Base-by-base conservation (phyloP, 257 asterid species). In the Nicotiana sylvestris region DNA sequence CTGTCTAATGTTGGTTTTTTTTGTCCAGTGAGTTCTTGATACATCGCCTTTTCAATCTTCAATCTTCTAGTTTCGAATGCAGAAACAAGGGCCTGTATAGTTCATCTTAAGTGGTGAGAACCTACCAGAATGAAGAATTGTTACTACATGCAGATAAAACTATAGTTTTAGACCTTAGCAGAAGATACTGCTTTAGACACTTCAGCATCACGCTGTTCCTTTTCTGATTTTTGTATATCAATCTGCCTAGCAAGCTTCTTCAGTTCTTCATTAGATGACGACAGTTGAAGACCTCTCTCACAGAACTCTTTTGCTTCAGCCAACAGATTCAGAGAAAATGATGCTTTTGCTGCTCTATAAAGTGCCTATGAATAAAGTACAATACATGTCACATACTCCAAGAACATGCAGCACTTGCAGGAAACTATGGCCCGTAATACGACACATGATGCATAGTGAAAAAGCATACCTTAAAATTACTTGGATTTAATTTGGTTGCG, bases 271-370 rank as follows among this genome's bases (percentile, higher is more conserved):
- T 89, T 96, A 69, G 89, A 96, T 9, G 95, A 93, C 68, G 95
- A 93, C 80, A 77, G 90, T 84, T 91, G 88, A 76, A 93, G 97
- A 70, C 97, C 98, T 84, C 88, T 91, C 32, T 84, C 88, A 79
- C 97, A 91, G 83, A 88, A 92, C 18, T 87, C 86, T 81, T 90
- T 89, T 17, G 98, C 98, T 87, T 91, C 97, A 85, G 85, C 92
- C 88, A 96, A 86, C 80, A 93, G 84, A 86, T 91, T 89, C 83
- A 96, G 91, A 5, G 91, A 91, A 69, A 93, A 27, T 27, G 96
- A 89, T 85, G 98, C 97, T 90, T 92, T 93, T 66, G 88, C 97
- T 9, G 98, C 98, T 86, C 98, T 86, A 82, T 93, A 96, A 80
- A 90, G 49, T 81, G 97, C 98, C 99, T 96, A 82, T 79, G 78